Evolutionary conservation across 148 eudicot species (phyloP).

Genomic region (Rhododendron henanense): DNA sequence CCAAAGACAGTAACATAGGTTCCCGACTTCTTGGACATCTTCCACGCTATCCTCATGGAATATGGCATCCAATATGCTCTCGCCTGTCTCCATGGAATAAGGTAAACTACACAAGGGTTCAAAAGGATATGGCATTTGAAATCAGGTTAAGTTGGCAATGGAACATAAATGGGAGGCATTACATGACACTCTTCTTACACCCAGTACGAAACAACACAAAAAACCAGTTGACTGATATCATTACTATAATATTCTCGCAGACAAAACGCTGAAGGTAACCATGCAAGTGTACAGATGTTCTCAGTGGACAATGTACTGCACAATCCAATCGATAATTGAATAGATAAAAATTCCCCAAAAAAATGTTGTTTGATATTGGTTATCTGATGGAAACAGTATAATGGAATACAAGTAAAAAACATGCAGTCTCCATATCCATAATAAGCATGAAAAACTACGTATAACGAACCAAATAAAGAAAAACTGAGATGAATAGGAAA

Average conservation of each 20-base stretch:
- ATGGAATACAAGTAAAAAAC: not conserved
- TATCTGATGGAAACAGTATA: not conserved
- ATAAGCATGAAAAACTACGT: not conserved
- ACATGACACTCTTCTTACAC: not conserved
- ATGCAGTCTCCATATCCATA: not conserved
- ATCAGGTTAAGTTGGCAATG: not conserved
- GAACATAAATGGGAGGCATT: not conserved
- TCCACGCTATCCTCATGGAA: slow-evolving; percentile 48
- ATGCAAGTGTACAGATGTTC: not conserved
- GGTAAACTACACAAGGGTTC: slow-evolving; percentile 17
- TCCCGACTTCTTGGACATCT: slow-evolving; percentile 43
- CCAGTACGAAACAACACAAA: not conserved
- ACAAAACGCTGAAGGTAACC: not conserved
- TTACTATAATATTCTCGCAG: not conserved
- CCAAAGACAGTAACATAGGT: too few species aligned
- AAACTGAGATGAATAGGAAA: too few species aligned
- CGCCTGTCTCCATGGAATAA: slow-evolving; percentile 50
- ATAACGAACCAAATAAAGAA: not conserved
- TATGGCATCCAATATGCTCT: slow-evolving; percentile 48
- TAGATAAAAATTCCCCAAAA: not conserved
- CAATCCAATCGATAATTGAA: not conserved
- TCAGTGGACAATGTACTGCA: not conserved
- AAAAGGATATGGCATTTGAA: not conserved
- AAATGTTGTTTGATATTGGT: not conserved
- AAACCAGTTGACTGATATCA: not conserved